Conservation (phyloP, 768 basidiomycete species). For the Paxillus involutus region DNA sequence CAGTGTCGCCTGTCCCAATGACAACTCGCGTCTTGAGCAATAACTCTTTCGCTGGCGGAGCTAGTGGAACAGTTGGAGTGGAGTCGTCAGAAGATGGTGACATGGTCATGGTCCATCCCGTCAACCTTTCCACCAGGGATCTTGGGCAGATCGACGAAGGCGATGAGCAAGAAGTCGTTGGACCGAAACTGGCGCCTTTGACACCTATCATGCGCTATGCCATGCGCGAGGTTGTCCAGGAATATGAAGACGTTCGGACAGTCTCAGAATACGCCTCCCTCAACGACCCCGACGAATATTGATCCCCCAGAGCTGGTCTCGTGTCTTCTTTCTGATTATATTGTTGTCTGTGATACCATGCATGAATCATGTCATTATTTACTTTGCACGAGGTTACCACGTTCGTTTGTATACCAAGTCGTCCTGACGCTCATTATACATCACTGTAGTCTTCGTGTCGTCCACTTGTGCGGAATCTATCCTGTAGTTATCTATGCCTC, state of each 20-base stretch:
- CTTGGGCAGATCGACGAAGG: constrained; percentile 48
- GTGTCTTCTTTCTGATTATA: background rate
- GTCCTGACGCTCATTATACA: background rate
- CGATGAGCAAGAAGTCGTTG: constrained; percentile 56
- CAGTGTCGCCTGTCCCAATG: constrained; percentile 27
- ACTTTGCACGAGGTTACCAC: constrained; percentile 4
- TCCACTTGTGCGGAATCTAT: background rate
- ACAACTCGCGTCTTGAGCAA: constrained; percentile 28
- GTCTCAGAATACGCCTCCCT: constrained; percentile 80
- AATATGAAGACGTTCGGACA: constrained; percentile 76
- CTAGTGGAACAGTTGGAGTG: constrained; percentile 43
- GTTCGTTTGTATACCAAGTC: constrained; percentile 7
- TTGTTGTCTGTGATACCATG: background rate
- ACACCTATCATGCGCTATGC: constrained; percentile 84
- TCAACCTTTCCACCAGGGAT: constrained; percentile 41
- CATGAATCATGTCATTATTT: background rate
- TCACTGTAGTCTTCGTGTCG: background rate
- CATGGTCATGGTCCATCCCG: constrained; percentile 43
- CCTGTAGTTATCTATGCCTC: constrained; percentile 39
- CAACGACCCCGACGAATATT: constrained; percentile 70
- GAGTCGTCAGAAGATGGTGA: constrained; percentile 45
- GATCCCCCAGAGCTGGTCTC: constrained; percentile 13
- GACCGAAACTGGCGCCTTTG: constrained; percentile 73
- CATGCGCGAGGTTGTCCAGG: constrained; percentile 80
- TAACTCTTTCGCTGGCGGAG: constrained; percentile 24